phyloP scores from a whole-genome alignment of 352 stramenopile species.

The Globisporangium abappressorium region DNA sequence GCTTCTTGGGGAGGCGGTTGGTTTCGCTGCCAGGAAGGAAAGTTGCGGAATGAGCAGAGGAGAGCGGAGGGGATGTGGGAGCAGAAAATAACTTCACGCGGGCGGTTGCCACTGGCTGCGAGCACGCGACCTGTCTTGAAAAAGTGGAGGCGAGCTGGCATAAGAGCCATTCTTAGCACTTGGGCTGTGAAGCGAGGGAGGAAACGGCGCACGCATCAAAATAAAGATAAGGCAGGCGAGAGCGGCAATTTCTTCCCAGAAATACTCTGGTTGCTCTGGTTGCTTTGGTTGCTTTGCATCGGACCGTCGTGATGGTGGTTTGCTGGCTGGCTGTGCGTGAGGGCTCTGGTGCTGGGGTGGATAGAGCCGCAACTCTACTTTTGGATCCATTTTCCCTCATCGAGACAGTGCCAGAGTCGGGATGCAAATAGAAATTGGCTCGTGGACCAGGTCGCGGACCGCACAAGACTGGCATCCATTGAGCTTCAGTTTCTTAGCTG shows the following conservation, averaged over 20 bases:
- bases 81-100: slow-evolving; percentile 5
- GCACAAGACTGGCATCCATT: not conserved
- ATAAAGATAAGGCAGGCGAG: not conserved
- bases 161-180: not conserved
- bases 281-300: not conserved
- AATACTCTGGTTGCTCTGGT: not conserved
- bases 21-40: slow-evolving; percentile 14
- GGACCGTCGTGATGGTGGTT: too few species aligned
- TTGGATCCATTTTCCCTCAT: too few species aligned
- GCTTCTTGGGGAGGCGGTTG: slow-evolving; percentile 4
- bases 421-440: not conserved
- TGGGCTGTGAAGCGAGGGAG: not conserved
- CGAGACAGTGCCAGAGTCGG: too few species aligned
- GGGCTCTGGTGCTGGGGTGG: too few species aligned
- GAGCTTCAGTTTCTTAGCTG: slow-evolving; percentile 9
- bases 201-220: slow-evolving; percentile 3
- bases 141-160: not conserved
- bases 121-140: not conserved
- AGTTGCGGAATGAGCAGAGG: slow-evolving; percentile 10
- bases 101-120: slow-evolving; percentile 1
- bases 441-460: not conserved
- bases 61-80: not conserved
- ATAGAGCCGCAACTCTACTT: too few species aligned
- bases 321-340: too few species aligned
- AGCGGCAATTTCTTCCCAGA: not conserved